Evolutionary conservation across 2,329 filamentous ascomycete species (phyloP), one percentile per base, ranked within the genome.

Genomic region (Pleomassaria siparia): DNA sequence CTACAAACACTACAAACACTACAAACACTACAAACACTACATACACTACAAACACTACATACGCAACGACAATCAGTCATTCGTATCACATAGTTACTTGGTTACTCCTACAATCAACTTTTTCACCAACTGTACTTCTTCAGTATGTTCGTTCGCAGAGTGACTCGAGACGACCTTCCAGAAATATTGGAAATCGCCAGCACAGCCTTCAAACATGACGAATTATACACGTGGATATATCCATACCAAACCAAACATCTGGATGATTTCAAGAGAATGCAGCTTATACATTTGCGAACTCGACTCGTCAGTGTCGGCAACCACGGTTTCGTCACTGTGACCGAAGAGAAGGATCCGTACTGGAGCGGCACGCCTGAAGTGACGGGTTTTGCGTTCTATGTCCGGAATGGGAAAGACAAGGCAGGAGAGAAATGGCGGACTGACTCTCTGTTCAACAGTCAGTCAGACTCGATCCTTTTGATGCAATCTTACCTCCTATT

Each of bases 201-300:
- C 20, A 16, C 41, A 13, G 39, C 50, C 4, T 62, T 62, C 30
- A 16, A 29, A 25, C 40, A 56, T 2, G 57, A 62, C 43, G 57
- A 59, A 26, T 44, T 62, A 16, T 56, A 51, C 44, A 30, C 24
- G 6, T 63, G 47, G 44, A 37, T 63, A 3, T 54, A 50, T 35
- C 60, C 60, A 12, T 22, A 44, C 2, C 43, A 51, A 24, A 16
- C 55, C 12, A 28, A 50, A 40, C 55, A 59, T 44, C 60, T 55
- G 2, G 50, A 51, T 4, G 57, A 63, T 44, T 36, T 58, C 11
- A 50, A 47, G 12, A 51, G 51, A 33, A 47, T 12, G 16, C 50
- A 55, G 18, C 15, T 44, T 2, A 46, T 59, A n/a, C 54, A 44
- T 1, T 40, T 60, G 3, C 53, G 51, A 21, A 32, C 21, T 13